Evolutionary conservation across 2,329 filamentous ascomycete genomes (phyloP), one percentile per base, ranked within the genome.

Genomic region (Nigrospora sphaerica): DNA sequence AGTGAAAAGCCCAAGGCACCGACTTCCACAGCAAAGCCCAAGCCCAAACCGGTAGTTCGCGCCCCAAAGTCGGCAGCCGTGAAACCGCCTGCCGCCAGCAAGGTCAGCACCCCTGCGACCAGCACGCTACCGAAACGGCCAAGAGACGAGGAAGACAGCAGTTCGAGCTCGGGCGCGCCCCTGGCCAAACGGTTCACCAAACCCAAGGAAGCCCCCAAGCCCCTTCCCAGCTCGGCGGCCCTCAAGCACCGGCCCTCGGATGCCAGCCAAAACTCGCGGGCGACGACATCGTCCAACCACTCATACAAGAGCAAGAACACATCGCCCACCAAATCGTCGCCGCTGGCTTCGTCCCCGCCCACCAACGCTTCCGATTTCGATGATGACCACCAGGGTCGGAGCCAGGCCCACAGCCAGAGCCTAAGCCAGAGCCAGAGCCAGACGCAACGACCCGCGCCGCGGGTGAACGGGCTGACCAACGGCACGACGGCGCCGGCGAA

Each of bases 291-390:
- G 2, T 69, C 73, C 6, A 65, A 61, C 10, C 56, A 64, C 31
- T 71, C 71, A 1, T 61, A 66, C 47, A 75, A 71, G 59, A 68
- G 65, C 57, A 78, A 78, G 61, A 69, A 72, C 50, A 81, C 74
- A 0, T 81, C 78, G 7, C 79, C 78, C 0, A 69, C 70, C 43
- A 84, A 84, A 59, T 83, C 81, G 3, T 84, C 81, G 11, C 81
- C 80, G 4, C 66, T 84, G 16, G 80, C 80, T n/a, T 80, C 79
- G 2, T 83, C 80, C 7, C 79, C 80, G 12, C 80, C 80, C 0
- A 83, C 80, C 9, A 84, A 83, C 51, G 81, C 79, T 1, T 83
- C 80, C 1, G 80, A 84, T 47, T 63, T 83, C 34, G 79, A 81
- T 31, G 67, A 73, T 12, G 60, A 66, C 39, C 63, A 60, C 17